Evolutionary conservation across 441 rosid genomes (phyloP).

Genomic region (Euphorbia celastroides): DNA sequence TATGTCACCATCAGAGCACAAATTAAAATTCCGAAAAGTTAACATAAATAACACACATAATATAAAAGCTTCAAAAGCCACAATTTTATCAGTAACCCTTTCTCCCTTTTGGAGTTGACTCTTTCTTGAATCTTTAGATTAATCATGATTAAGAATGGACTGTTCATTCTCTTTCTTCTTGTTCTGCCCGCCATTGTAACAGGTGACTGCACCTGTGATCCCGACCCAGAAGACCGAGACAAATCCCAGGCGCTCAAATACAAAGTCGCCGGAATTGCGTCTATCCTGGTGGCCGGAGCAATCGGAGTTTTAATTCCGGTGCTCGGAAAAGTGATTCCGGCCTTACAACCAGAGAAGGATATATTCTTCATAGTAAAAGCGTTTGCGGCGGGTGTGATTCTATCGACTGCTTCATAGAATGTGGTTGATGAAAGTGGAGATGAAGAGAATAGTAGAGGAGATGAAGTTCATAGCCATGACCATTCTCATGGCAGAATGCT

Average conservation of each 20-base stretch:
- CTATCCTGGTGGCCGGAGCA: constrained; percentile 42
- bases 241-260: constrained; percentile 35
- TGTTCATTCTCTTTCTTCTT: background rate
- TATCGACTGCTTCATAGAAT: constrained; percentile 17
- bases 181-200: background rate
- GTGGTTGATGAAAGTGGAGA: constrained; percentile 5
- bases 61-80: too few relatives aligned
- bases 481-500: constrained; percentile 36
- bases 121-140: too few relatives aligned
- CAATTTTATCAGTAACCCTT: too few relatives aligned
- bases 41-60: too few relatives aligned
- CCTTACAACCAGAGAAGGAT: constrained; percentile 32
- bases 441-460: background rate
- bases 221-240: constrained; percentile 1
- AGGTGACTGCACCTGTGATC: background rate
- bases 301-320: constrained; percentile 47
- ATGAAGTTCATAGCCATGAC: constrained; percentile 42
- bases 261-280: constrained; percentile 41
- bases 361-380: constrained; percentile 39
- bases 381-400: constrained; percentile 31
- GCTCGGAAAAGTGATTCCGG: constrained; percentile 29
- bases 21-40: too few relatives aligned
- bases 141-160: background rate
- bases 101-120: too few relatives aligned
- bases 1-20: too few relatives aligned